Conservation (phyloP, 768 basidiomycete genomes). For the Asterophora lycoperdoides region DNA sequence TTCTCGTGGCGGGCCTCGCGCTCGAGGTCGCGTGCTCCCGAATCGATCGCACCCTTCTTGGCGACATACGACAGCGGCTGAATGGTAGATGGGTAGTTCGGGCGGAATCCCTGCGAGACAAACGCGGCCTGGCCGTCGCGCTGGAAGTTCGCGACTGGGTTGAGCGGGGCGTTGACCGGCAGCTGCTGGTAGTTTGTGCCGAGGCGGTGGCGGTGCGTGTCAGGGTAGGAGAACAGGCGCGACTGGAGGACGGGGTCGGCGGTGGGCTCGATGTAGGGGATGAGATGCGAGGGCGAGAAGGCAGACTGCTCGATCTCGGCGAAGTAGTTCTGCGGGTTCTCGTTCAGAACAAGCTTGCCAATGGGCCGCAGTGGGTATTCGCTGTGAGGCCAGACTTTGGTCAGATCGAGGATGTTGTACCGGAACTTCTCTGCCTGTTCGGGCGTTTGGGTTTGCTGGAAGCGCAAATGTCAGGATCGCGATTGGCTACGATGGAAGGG, state of each 20-base stretch:
- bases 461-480: background rate
- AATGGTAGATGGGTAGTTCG: slow-evolving; percentile 84
- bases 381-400: slow-evolving; percentile 87
- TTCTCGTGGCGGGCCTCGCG: slow-evolving; percentile 57
- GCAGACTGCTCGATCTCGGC: slow-evolving; percentile 92
- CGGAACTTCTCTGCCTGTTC: slow-evolving; percentile 88
- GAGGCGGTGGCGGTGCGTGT: slow-evolving; percentile 83
- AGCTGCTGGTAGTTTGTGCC: slow-evolving; percentile 81
- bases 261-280: slow-evolving; percentile 87
- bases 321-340: slow-evolving; percentile 84
- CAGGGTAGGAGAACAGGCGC: slow-evolving; percentile 92
- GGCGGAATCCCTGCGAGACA: slow-evolving; percentile 76
- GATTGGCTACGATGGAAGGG: background rate
- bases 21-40: slow-evolving; percentile 35
- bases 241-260: slow-evolving; percentile 92
- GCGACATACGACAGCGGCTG: slow-evolving; percentile 62
- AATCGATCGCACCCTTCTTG: slow-evolving; percentile 43
- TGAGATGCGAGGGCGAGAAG: slow-evolving; percentile 82
- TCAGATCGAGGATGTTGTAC: slow-evolving; percentile 88
- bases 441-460: slow-evolving; percentile 87
- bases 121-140: slow-evolving; percentile 71
- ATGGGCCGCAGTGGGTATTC: slow-evolving; percentile 86
- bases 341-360: slow-evolving; percentile 79
- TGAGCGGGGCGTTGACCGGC: slow-evolving; percentile 79
- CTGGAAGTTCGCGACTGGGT: slow-evolving; percentile 85